Percentiles rank a stretch among this genome's conserved stretches.
Evolutionary conservation across 805 yeast species (phyloP).

Genomic region (Scheffersomyces stipitis): DNA sequence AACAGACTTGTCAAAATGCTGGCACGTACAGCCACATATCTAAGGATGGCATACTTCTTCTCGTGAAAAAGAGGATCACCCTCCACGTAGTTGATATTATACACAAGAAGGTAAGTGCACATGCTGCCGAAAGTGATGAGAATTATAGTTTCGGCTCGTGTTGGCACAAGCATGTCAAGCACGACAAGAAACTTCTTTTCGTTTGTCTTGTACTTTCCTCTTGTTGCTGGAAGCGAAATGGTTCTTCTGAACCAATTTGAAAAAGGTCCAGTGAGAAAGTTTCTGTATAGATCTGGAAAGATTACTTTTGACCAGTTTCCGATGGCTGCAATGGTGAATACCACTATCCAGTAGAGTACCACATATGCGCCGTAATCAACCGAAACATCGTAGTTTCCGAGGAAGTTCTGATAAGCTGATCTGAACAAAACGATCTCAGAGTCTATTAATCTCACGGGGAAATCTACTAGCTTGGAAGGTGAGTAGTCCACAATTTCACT

Average conservation of each 20-base stretch:
- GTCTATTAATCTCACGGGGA: slow-evolving; percentile 28
- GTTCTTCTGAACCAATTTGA: slow-evolving; percentile 32
- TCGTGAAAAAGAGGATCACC: slow-evolving; percentile 27
- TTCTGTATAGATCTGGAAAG: slow-evolving; percentile 18
- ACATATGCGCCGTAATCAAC: slow-evolving; percentile 30
- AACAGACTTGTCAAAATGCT: slow-evolving; percentile 25
- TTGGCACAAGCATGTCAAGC: slow-evolving; percentile 27
- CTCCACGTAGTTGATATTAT: slow-evolving; percentile 16
- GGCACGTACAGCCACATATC: slow-evolving; percentile 16
- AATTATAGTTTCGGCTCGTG: slow-evolving; percentile 10
- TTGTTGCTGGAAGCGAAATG: slow-evolving; percentile 41
- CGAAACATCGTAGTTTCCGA: slow-evolving; percentile 44
- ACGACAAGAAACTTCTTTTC: slow-evolving; percentile 19
- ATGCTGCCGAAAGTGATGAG: slow-evolving; percentile 4
- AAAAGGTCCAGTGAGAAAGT: slow-evolving; percentile 22
- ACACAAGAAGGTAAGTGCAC: slow-evolving; percentile 7
- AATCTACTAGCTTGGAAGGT: background rate
- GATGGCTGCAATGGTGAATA: slow-evolving; percentile 22
- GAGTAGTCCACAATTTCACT: background rate
- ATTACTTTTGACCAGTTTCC: slow-evolving; percentile 34
- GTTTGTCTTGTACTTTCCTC: slow-evolving; percentile 25
- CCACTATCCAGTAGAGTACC: slow-evolving; percentile 31
- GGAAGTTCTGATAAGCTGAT: slow-evolving; percentile 33
- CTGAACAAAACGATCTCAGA: slow-evolving; percentile 16
- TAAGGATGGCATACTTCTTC: slow-evolving; percentile 17